Base-by-base conservation (phyloP, 768 basidiomycete genomes). In the Tulasnella sp. region DNA sequence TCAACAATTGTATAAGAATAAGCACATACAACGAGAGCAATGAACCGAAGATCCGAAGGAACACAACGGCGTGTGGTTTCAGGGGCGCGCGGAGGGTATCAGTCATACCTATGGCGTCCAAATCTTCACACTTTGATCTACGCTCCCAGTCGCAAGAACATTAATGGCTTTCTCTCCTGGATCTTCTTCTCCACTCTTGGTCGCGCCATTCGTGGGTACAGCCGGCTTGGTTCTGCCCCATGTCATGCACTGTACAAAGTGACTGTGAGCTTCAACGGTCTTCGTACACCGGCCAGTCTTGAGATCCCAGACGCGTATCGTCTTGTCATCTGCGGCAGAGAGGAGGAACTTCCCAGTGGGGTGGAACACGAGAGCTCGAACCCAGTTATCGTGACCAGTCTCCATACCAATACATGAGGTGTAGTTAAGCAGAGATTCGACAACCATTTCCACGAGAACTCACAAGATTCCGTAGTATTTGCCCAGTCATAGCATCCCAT, bases 251-350 rank as follows among this genome's bases (percentile, higher is more conserved):
- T 84, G 80, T 11, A 93, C 84, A 67, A 92, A 91, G 67, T 89
- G 86, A 29, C 78, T 79, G 69, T 94, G 92, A 2, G 92, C 91
- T 41, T 77, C 77, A 43, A 95, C 80, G 41, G 82, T 87, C 75
- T 89, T 91, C 64, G 85, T 77, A 69, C 90, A 92, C 63, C 90
- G 78, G 0, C 91, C 92, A 2, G 86, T 87, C 44, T 80, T 77
- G 34, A 95, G 74, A 66, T 94, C 92, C 92, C 92, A 95, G 8
- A 94, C 79, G 8, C 88, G 82, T 65, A 94, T 81, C 9, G 88
- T 88, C 72, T 92, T 88, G 76, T 95, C 92, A 70, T 95, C 92
- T 11, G 88, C 87, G 3, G 86, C 88, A 8, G 90, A 92, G n/a
- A 95, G 76, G 11, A 95, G 80, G 69, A 82, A 86, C 70, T 93